These are phyloP conservation scores for Rheum nobile DNA, from an alignment of 148 eudicot species.

Conservation along the genomic window DNA sequence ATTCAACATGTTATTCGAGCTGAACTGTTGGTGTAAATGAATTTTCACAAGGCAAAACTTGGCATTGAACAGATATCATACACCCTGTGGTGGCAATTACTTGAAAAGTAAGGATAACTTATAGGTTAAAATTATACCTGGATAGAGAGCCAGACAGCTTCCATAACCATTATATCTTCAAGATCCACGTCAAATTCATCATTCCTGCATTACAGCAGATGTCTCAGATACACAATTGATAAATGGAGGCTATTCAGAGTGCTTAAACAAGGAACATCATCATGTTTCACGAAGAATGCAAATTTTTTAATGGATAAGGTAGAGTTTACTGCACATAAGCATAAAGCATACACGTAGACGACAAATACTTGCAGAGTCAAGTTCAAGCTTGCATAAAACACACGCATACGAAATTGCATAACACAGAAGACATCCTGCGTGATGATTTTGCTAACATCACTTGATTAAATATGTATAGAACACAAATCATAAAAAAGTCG, in stretches of 20 bases:
- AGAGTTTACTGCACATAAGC: background rate
- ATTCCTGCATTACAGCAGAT: slow-evolving; percentile 35
- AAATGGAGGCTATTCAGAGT: background rate
- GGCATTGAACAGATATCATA: background rate
- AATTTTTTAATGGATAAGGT: background rate
- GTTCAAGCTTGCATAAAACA: background rate
- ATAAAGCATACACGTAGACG: background rate
- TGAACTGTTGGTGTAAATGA: background rate
- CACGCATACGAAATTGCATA: background rate
- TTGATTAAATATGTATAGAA: background rate
- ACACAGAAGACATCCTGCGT: background rate
- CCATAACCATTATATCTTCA: slow-evolving; percentile 98
- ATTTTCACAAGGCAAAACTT: background rate
- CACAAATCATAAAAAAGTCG: background rate
- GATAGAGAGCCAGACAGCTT: slow-evolving; percentile 96
- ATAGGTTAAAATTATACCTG: slow-evolving; percentile 37
- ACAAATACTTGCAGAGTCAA: background rate
- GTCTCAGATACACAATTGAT: background rate
- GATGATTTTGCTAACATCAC: slow-evolving; percentile 1
- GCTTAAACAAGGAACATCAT: background rate
- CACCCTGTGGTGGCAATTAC: background rate
- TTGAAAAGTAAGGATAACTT: background rate
- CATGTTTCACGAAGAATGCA: background rate
- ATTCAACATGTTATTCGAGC: too few relatives aligned
- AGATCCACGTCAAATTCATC: slow-evolving; percentile 88